Base-by-base conservation (phyloP, 2,329 filamentous ascomycete species). In the Microsporum ferrugineum region DNA sequence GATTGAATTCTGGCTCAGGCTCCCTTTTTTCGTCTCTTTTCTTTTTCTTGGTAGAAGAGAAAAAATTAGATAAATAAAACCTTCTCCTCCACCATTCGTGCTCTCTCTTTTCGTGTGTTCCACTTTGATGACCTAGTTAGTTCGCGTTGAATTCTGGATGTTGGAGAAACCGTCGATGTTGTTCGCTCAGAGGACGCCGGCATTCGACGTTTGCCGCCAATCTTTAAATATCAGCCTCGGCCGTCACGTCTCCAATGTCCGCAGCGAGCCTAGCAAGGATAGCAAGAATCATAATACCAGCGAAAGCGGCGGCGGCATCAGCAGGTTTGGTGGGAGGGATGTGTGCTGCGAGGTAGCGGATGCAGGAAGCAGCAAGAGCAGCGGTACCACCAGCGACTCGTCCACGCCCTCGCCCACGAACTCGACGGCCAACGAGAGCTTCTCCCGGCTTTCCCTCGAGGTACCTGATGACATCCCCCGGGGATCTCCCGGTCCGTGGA, bases 131-230 rank as follows among this genome's bases (percentile, higher is more conserved):
- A 51, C 23, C 12, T 34, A 10, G 10, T n/a, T 53, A 53, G 49
- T 53, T 53, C 31, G 27, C 27, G 31, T 33, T 8, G 14, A 53
- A 6, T 14, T 53, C 27, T 53, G 33, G 38, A 57, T 57, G 55
- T 41, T 41, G 43, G 49, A 51, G 17, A 29, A 43, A 57, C 55
- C 57, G 58, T 34, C 47, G 36, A 75, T 75, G 72, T 72, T 74
- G 71, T 75, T 72, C 69, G 74, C 73, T 69, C 73, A 72, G 61
- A 70, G 72, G 64, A 68, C 67, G 53, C 66, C 70, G 45, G 59
- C 67, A 58, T 69, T 70, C 64, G 61, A 56, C 66, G 66, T 60
- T 65, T 67, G 62, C 63, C 63, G 60, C 64, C 43, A 60, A 59
- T 61, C 63, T 64, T 57, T 65, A 64, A 65, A 59, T 61, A 57